Evolutionary conservation across 306 rosid genomes (phyloP), one percentile per base, ranked within the genome.

Genomic region (Vigna hirtella): DNA sequence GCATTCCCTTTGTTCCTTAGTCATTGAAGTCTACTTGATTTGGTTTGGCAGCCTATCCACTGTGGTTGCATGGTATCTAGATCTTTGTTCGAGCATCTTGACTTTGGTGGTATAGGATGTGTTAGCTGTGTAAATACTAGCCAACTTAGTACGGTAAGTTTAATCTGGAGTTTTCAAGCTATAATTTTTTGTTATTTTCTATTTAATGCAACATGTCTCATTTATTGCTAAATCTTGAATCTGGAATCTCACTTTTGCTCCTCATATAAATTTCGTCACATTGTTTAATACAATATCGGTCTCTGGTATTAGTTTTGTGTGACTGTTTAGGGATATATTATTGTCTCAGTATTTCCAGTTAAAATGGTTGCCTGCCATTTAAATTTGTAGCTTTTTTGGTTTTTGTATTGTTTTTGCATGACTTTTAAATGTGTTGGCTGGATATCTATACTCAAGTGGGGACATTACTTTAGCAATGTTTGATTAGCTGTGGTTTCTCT

Each of bases 101-200:
- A 93, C 86, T 83, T 75, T 67, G 97, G 97, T 26, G 99, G 99
- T 65, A 83, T 95, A 79, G 89, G 91, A 67, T 95, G 99, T 78
- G 73, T 79, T 43, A 74, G 83, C 84, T 95, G 99, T 63, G 76
- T 82, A 43, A 91, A 85, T 70, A 76, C 85, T 84, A 78, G 91
- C 79, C 88, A 64, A 81, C 83, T 34, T 71, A 70, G 2, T 76
- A 36, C 70, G 91, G 99, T 93, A 88, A 83, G 96, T 67, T 82
- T 66, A 68, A 78, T 77, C 63, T 76, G 9, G 51, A 65, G 71
- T 34, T 70, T 30, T 50, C 22, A 6, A 47, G 43, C 49, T 10
- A 52, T 78, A 30, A 69, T 42, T 18, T 69, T 45, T 81, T 72
- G 30, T 66, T 59, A 52, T 9, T 28, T 62, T 74, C 50, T 79